A percentile compares a stretch with the other conserved stretches of the same genome.
Conservation (phyloP, 306 rosid genomes). For the Luffa acutangula region DNA sequence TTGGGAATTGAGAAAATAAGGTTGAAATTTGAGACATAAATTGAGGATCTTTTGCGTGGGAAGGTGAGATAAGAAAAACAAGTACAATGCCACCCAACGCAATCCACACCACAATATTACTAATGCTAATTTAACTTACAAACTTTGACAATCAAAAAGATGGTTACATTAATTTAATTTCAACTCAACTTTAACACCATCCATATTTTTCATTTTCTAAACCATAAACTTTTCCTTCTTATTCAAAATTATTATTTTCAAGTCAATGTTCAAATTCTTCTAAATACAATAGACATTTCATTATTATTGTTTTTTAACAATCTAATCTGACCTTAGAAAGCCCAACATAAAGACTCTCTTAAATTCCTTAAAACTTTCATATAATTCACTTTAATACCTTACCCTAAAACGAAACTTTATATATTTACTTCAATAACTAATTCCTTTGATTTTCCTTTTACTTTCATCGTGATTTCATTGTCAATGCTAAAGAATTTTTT, state of each 20-base stretch:
- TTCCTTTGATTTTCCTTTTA: background rate
- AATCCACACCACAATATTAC: background rate
- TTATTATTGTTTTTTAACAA: background rate
- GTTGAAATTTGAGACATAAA: background rate
- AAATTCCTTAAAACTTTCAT: too few species aligned
- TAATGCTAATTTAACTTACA: conserved; percentile 2
- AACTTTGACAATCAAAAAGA: background rate
- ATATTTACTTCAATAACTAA: background rate
- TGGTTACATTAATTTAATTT: background rate
- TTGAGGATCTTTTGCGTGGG: background rate
- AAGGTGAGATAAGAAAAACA: background rate
- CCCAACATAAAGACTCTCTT: background rate
- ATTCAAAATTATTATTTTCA: background rate
- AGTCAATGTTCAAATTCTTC: background rate
- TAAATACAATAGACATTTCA: background rate
- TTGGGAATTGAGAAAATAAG: background rate
- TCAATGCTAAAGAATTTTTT: background rate
- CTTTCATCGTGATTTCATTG: background rate
- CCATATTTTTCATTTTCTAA: background rate
- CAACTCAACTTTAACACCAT: background rate
- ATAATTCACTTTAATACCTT: background rate
- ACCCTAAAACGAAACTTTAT: too few species aligned
- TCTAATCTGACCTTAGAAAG: background rate
- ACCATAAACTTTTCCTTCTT: background rate
- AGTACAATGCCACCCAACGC: background rate